A percentile compares a stretch with the other conserved stretches of the same genome.
These are phyloP conservation scores for Dothiorella sarmentorum DNA, from an alignment of 2,329 filamentous ascomycete genomes.

Conservation along the genomic window DNA sequence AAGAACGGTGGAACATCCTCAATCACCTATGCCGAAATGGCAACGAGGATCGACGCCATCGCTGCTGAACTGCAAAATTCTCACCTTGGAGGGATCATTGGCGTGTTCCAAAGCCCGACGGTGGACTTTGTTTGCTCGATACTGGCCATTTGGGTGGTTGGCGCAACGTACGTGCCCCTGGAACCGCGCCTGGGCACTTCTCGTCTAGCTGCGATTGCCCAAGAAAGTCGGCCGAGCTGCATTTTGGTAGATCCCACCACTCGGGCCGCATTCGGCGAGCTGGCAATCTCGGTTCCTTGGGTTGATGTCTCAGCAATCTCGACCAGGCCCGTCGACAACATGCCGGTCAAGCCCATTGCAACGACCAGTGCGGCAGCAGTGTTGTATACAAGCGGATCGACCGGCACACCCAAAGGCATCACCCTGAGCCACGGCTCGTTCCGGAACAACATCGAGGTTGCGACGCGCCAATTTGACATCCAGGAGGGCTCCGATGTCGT, in stretches of 20 bases:
- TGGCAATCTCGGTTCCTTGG: too few relatives aligned
- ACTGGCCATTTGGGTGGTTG: conserved; percentile 41
- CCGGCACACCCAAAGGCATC: not conserved
- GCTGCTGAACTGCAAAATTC: too few relatives aligned
- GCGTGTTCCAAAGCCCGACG: conserved; percentile 41
- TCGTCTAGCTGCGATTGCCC: conserved; percentile 32
- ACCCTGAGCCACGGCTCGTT: conserved; percentile 22
- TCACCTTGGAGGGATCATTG: conserved; percentile 30
- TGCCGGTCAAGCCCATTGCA: too few relatives aligned
- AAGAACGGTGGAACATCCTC: too few relatives aligned
- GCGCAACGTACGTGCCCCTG: conserved; percentile 37
- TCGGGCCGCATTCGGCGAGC: too few relatives aligned
- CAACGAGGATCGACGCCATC: too few relatives aligned
- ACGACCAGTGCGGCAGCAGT: too few relatives aligned
- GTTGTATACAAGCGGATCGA: conserved; percentile 11
- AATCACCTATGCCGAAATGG: too few relatives aligned
- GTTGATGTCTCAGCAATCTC: too few relatives aligned
- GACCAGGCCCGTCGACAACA: too few relatives aligned
- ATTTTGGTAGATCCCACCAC: conserved; percentile 32
- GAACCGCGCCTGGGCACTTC: conserved; percentile 33
- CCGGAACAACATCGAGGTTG: conserved; percentile 26
- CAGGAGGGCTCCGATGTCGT: conserved; percentile 18
- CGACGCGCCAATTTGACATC: too few relatives aligned
- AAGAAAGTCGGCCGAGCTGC: conserved; percentile 27
- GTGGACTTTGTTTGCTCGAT: conserved; percentile 38